Base-by-base conservation (phyloP, 352 stramenopile genomes). In the Globisporangium carolinianum region DNA sequence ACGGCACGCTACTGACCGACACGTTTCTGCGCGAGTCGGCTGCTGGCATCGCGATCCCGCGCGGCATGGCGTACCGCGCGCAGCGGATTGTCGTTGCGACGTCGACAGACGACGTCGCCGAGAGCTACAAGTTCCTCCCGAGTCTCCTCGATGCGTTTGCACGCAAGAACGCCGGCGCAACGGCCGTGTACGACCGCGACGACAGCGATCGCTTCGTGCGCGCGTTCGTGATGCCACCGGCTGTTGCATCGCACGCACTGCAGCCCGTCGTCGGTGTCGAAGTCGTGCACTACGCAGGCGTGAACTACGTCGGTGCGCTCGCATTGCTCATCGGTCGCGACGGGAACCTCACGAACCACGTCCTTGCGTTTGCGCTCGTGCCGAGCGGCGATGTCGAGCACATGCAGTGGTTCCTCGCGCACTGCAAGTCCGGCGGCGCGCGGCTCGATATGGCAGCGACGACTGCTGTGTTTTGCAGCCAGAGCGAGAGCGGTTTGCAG, bases 71-170 rank as follows among this genome's bases (percentile, higher is more conserved):
- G 15, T 92, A 92, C 52, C 79, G 82, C 32, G 82, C 82, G 0
- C 81, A 92, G 60, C 74, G 78, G 3, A 56, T 92, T 9, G 81
- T 92, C 7, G 79, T 89, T 35, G 75, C 76, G 0, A 83, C 74
- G 14, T 92, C 82, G 2, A 88, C 81, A 0, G 79, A 92, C 45
- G 82, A 92, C 54, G 61, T 92, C 38, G 81, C 79, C 0, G 82
- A 92, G 53, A 89, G 79, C 65, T 92, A 92, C 73, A 92, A 92
- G 67, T 92, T 88, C 56, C 86, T 92, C 9, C 78, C 82, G 14
- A 87, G 76, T 52, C 58, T 92, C 36, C 62, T 90, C 4, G 72
- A 87, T 46, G 83, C 77, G 10, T 88, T 92, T 61, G 67, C 63
- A 32, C 77, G 72, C 53, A 92, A 92, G 66, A 92, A 92, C 57